These are phyloP conservation scores for Debaryomyces prosopidis DNA, from an alignment of 805 yeast species.

Conservation along the genomic window DNA sequence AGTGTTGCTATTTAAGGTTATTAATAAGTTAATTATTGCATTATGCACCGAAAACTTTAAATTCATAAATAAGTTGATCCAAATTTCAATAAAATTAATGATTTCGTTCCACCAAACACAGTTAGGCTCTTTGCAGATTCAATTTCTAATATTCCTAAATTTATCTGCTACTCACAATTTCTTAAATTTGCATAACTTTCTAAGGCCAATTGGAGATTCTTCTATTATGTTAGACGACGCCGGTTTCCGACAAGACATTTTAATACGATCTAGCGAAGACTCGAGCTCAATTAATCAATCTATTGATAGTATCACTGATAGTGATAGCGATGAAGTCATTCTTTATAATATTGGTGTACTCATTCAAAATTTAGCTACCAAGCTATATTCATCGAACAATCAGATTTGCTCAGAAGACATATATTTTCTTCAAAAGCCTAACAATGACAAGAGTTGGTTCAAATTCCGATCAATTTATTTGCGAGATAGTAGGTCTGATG, in stretches of 20 bases:
- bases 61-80: conserved; percentile 37
- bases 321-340: conserved; percentile 6
- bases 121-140: conserved; percentile 42
- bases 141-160: conserved; percentile 46
- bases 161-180: conserved; percentile 40
- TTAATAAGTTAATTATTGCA: conserved; percentile 46
- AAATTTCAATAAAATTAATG: conserved; percentile 37
- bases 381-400: conserved; percentile 10
- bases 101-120: conserved; percentile 39
- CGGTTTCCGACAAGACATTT: background rate
- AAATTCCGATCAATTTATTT: conserved; percentile 22
- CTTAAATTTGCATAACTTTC: conserved; percentile 25
- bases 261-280: background rate
- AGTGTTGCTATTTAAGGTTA: conserved; percentile 34
- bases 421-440: conserved; percentile 2
- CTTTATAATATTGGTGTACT: conserved; percentile 21
- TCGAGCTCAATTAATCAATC: background rate
- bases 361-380: conserved; percentile 21
- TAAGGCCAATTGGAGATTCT: conserved; percentile 12
- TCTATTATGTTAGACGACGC: conserved; percentile 1
- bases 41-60: conserved; percentile 41
- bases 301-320: conserved; percentile 8
- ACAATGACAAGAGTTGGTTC: conserved; percentile 22
- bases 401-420: conserved; percentile 14
- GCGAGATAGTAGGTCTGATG: background rate